A percentile compares a stretch with the other conserved stretches of the same genome.
Evolutionary conservation across 345 rosid species (phyloP).

Genomic region (Populus simonii): DNA sequence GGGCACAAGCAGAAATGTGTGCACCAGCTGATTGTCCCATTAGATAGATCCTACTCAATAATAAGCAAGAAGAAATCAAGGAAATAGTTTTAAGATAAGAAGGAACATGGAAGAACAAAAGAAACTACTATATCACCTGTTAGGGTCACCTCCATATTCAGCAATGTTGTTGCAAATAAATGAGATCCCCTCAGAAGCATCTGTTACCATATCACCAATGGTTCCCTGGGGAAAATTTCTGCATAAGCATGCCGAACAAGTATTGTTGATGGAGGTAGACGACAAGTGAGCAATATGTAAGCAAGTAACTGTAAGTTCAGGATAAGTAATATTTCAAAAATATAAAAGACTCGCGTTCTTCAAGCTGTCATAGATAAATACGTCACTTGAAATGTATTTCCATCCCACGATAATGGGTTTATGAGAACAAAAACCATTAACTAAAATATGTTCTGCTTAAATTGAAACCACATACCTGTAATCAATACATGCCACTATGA

Average conservation of each 20-base stretch:
- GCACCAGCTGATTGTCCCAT: constrained; percentile 39
- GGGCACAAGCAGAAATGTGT: constrained; percentile 32
- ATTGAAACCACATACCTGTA: constrained; percentile 30
- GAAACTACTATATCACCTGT: constrained; percentile 11
- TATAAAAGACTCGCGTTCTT: neutral
- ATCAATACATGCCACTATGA: constrained; percentile 36
- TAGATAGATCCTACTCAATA: constrained; percentile 28
- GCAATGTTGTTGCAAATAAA: constrained; percentile 33
- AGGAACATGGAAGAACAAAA: neutral
- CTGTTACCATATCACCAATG: constrained; percentile 31
- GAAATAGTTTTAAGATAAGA: constrained; percentile 13
- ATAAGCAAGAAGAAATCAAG: constrained; percentile 19
- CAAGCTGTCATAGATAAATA: constrained; percentile 6
- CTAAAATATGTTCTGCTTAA: constrained; percentile 1
- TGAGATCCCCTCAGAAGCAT: constrained; percentile 32
- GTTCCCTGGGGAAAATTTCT: constrained; percentile 41
- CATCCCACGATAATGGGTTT: neutral
- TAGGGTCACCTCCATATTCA: constrained; percentile 34
- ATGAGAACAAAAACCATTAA: constrained; percentile 1
- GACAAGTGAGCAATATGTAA: neutral
- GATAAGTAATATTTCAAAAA: neutral
- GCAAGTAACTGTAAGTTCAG: neutral
- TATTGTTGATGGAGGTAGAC: constrained; percentile 3
- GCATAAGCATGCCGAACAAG: constrained; percentile 17
- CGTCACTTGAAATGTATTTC: neutral